Conservation (phyloP, 306 rosid genomes). For the Mimosa pudica region DNA sequence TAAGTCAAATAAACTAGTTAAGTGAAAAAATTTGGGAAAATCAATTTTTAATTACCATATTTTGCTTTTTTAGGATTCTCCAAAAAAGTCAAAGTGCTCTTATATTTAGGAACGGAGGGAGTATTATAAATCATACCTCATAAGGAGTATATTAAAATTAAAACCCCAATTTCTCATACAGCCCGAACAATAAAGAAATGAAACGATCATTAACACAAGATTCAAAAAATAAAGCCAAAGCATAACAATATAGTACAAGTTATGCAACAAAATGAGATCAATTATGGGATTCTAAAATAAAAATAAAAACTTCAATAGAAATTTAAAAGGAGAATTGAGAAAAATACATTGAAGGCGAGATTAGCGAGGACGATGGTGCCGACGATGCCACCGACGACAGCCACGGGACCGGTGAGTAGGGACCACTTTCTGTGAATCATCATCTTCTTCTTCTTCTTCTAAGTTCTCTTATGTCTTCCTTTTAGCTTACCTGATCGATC, state of each 20-base stretch:
- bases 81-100: too few relatives aligned
- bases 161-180: not conserved
- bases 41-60: too few relatives aligned
- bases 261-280: conserved; percentile 5
- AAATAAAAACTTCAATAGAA: conserved; percentile 26
- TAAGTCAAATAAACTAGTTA: too few relatives aligned
- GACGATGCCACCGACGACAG: conserved; percentile 66
- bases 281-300: conserved; percentile 3
- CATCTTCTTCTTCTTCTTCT: conserved; percentile 9
- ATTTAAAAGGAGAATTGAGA: conserved; percentile 19
- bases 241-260: not conserved
- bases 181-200: conserved; percentile 6
- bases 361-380: conserved; percentile 54
- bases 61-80: too few relatives aligned
- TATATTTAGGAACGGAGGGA: too few relatives aligned
- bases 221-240: not conserved
- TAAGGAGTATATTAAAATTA: too few relatives aligned
- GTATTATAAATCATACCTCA: too few relatives aligned
- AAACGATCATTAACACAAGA: not conserved
- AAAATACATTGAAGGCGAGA: conserved; percentile 51
- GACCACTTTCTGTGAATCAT: conserved; percentile 97
- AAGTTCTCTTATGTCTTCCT: not conserved
- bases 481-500: not conserved
- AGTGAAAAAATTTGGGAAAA: too few relatives aligned
- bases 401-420: conserved; percentile 67